Base-by-base conservation (phyloP, 2,329 filamentous ascomycete species). In the Cladosporium oxysporum region DNA sequence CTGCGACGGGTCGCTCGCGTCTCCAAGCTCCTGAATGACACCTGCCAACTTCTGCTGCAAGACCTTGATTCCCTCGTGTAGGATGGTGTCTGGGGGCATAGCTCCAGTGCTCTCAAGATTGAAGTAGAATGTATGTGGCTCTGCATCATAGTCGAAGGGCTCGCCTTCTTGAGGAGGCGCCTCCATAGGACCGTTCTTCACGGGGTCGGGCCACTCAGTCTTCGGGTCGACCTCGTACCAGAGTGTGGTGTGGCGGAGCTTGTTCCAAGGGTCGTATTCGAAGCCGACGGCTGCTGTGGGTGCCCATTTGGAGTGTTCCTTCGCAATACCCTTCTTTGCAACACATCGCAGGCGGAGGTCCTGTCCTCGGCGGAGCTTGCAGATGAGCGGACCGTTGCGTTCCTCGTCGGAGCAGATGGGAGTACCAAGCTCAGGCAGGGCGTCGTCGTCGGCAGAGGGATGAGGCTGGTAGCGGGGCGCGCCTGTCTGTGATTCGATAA, bases 271-370 rank as follows among this genome's bases (percentile, higher is more conserved):
- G 77, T 99, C 95, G 79, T 99, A 99, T 79, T 99, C 95, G 77
- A 99, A 99, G 28, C 92, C 93, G 49, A 99, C 89, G 3, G 95
- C 95, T 49, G 93, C 87, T 41, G 91, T 94, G 1, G 95, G 93
- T 74, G 92, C 91, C 95, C 95, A 99, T 80, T 99, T 99, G 11
- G 95, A 92, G 79, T 99, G 95, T 79, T 99, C 95, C 83, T 99
- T 99, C 44, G 94, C 93, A 70, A 98, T 98, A 1, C 95, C 95
- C 84, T 98, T 98, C 84, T 97, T 97, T 60, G 94, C 95, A 70
- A 97, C 91, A 76, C 94, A 98, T 68, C 87, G 91, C 75, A 99
- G 87, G 77, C 92, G 90, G 67, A 99, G 82, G 79, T 97, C 93
- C 80, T 99, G 95, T 2, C 91, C 92, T 75, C 90, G 90, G 66